Evolutionary conservation across 768 basidiomycete genomes (phyloP), one percentile per base, ranked within the genome.

Genomic region (Tulasnella sp.): DNA sequence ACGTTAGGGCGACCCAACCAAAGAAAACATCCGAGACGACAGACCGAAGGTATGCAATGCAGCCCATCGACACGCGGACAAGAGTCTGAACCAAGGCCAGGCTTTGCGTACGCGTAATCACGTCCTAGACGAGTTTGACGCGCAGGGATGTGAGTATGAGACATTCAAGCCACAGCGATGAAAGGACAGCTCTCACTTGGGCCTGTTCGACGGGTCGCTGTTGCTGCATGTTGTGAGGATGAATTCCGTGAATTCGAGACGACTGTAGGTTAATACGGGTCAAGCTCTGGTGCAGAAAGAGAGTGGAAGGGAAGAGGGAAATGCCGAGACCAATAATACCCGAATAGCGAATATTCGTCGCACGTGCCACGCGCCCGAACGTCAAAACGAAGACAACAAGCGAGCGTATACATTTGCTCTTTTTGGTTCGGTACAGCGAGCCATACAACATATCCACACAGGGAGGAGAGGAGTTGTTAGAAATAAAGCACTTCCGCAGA

Each of bases 81-180:
- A 65, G 47, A 19, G 62, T 63, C 51, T 66, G 58, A 41, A 66
- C 64, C 21, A 59, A 32, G 9, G 26, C 47, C 13, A 63, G 47
- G 55, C 64, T 65, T 32, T 56, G 55, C 44, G 27, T 59, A 17
- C 43, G 42, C 4, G 65, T 64, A 32, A 65, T 44, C n/a, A 56
- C 52, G n/a, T 56, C 41, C 64, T 64, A 43, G 17, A 27, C 32
- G 21, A n/a, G 51, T 53, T 11, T 8, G 5, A 53, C 3, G 19
- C 15, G 17, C 9, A 9, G 34, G 5, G 34, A 38, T 5, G 15
- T 15, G 34, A 38, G 7, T 5, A 38, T 15, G 34, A 38, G 45
- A n/a, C 10, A 19, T 43, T 27, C 45, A 48, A 48, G 45, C 45
- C 45, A 48, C 45, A 19, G 45, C 45, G n/a, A 48, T 5, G 26